Conservation (phyloP, 306 rosid species). For the Vigna trinervia region DNA sequence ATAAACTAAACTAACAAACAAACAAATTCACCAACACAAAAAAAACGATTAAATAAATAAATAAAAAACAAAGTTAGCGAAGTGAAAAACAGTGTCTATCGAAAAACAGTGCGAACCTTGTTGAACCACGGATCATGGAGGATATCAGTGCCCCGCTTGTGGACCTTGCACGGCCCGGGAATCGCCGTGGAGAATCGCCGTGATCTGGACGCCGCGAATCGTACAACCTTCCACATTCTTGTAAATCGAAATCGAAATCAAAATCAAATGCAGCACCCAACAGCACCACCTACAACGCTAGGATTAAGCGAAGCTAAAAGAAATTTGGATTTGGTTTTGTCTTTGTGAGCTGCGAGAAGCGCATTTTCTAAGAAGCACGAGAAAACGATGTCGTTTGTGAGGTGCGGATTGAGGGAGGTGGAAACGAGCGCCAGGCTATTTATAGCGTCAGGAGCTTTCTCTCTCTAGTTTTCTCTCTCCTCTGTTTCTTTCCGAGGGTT, state of each 20-base stretch:
- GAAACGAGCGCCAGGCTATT: constrained; percentile 8
- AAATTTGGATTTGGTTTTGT: neutral
- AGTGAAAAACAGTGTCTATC: neutral
- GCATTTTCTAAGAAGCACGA: constrained; percentile 30
- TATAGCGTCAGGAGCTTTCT: constrained; percentile 35
- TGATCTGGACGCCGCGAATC: constrained; percentile 72
- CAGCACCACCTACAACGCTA: neutral
- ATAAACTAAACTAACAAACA: neutral
- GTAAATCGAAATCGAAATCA: constrained; percentile 8
- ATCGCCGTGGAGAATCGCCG: constrained; percentile 71
- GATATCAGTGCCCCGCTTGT: constrained; percentile 92
- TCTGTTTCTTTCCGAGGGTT: neutral
- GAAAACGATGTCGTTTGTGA: constrained; percentile 6
- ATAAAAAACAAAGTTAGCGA: neutral
- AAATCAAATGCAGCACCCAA: neutral
- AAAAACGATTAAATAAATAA: neutral
- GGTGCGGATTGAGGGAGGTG: constrained; percentile 12
- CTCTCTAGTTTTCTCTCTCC: neutral
- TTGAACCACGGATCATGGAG: constrained; percentile 97
- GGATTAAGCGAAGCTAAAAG: neutral
- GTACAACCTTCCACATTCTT: constrained; percentile 77
- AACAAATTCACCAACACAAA: neutral
- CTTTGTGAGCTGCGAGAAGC: constrained; percentile 1
- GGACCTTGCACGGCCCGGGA: constrained; percentile 86
- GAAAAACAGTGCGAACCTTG: constrained; percentile 59